Evolutionary conservation across 129 eudicot genomes (phyloP), one percentile per base, ranked within the genome.

Genomic region (Flaveria brownii): DNA sequence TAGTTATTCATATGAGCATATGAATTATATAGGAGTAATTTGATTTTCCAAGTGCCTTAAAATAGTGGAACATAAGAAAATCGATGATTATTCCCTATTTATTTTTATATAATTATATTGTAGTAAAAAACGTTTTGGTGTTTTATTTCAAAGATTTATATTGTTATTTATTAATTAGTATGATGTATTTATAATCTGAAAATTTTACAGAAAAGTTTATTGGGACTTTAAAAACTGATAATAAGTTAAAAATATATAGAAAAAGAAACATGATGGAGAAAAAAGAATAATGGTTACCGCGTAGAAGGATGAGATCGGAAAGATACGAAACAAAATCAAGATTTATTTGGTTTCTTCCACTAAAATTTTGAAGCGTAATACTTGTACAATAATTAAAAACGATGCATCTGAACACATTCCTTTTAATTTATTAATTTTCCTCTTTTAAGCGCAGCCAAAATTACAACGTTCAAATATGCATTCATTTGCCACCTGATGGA

Each of bases 301-400:
- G 85, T 81, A 69, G 70, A 81, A 62, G 45, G 81, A 75, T 76
- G 73, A 76, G 83, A 78, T 10, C 36, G 20, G 66, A 20, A 4
- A 41, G 47, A 57, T 0, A 42, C 1, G 7, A 36, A 36, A 67
- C 42, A 14, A 63, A 70, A 62, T 10, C 23, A 14, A 25, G 10
- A 60, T 60, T 15, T 46, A 45, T 57, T 49, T 77, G 41, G 13
- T 18, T 52, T 9, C 52, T 28, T 73, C 72, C 30, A 60, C 50
- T 33, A 60, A 10, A 41, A 50, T 16, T 14, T 20, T 14, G 39
- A 14, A 49, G 30, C 26, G 28, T 57, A 12, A 18, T 49, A 56
- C 69, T 33, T 43, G 68, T 64, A 39, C 17, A 12, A 26, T 16
- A 78, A 11, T 10, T 18, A 62, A 26, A 70, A 81, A 70, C 25